Base-by-base conservation (phyloP, 495 filamentous ascomycete species). In the Aspergillus leporis region DNA sequence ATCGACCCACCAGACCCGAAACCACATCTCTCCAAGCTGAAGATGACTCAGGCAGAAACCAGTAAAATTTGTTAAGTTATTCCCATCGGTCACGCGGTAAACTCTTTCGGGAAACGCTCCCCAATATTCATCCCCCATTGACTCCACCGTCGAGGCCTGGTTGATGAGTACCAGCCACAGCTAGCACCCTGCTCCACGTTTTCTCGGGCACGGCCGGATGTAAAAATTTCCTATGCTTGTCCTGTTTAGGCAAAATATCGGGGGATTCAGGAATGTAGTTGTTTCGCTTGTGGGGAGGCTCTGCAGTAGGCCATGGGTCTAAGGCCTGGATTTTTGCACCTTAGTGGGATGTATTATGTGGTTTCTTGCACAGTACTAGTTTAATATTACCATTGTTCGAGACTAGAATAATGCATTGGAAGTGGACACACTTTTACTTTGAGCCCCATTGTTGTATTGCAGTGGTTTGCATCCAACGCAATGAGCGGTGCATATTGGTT, bases 131-230 rank as follows among this genome's bases (percentile, higher is more conserved):
- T 23, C 50, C 56, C 30, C 25, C 22, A 18, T 53, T n/a, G 30
- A 25, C 57, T 53, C 41, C 38, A 31, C 21, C 31, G 32, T 40
- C 16, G 28, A 40, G 55, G 50, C 16, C 34, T 18, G 36, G 21
- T 41, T 23, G 13, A 41, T 9, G 38, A n/a, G 18, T 41, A 46
- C 23, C 53, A 56, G 43, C 53, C 41, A 36, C 53, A 48, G 19
- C 18, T 21, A 8, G 49, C 50, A 53, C 50, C 19, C 28, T 51
- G 34, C 58, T 55, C 58, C 58, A 60, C 52, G 58, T 60, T 60
- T 55, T 23, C 5, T 60, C 58, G 58, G 58, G 52, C 49, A 60
- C 43, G 50, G 32, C 54, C 58, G 58, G 58, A 60, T 45, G 45
- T 31, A 34, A 34, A 43, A 46, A 25, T 45, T 58, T 58, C 7